Base-by-base conservation (phyloP, 2,329 filamentous ascomycete species). In the Lecanicillium sp. region DNA sequence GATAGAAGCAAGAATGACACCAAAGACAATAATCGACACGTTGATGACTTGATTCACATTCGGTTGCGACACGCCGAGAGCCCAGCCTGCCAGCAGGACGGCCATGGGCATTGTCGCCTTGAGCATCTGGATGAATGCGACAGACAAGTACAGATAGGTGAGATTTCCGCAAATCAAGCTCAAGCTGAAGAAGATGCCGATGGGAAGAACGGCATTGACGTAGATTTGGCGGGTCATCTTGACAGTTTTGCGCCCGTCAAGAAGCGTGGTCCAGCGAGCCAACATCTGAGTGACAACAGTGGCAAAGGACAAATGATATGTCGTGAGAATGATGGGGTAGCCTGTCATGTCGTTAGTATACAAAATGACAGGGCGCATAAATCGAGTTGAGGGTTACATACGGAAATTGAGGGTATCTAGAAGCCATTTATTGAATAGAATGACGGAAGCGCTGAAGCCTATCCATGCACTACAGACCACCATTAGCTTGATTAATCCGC, bases 341-440 rank as follows among this genome's bases (percentile, higher is more conserved):
- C 68, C 80, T 84, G 53, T 35, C 16, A 16, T 14, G 13, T 12
- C 2, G 16, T n/a, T 4, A 27, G 13, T 3, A 12, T 15, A 35
- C 33, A 36, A 9, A 41, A n/a, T n/a, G n/a, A n/a, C n/a, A n/a
- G n/a, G n/a, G n/a, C n/a, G n/a, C n/a, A n/a, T n/a, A 22, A 14
- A 36, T 7, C 18, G 18, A 22, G 5, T 6, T 5, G n/a, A 22
- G n/a, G 12, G 13, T 5, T 4, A 36, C 63, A 48, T 60, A 66
- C 63, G 76, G 70, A 95, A 95, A 46, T 85, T 75, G 46, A 83
- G 74, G 29, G 83, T 88, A 54, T 89, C 80, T 47, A 96, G 75
- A 54, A 98, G 87, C 79, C 86, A 95, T 78, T 98, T 98, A 80
- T 98, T 96, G 82, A 95, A 96, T 45, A 98, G 73, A 60, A 96